Conservation (phyloP, 768 basidiomycete species). For the Roridomyces roridus region DNA sequence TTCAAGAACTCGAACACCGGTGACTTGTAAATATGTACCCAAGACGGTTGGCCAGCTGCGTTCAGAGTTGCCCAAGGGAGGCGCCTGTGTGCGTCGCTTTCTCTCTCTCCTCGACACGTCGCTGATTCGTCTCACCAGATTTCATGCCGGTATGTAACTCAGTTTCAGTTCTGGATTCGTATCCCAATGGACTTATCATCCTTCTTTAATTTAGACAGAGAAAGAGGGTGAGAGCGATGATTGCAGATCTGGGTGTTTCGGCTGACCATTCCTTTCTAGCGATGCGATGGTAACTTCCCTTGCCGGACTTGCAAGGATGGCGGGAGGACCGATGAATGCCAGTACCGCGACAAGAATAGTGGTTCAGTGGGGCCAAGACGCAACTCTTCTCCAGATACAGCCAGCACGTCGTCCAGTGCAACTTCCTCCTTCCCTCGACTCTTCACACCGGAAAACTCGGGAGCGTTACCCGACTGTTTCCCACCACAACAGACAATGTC, state of each 20-base stretch:
- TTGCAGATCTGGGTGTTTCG: not conserved
- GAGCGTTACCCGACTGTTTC: too few species aligned
- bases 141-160: slow-evolving; percentile 18
- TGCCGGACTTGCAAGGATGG: slow-evolving; percentile 18
- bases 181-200: not conserved
- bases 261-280: not conserved
- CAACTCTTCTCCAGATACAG: slow-evolving; percentile 2
- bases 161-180: not conserved
- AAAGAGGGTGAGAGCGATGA: slow-evolving; percentile 17
- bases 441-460: not conserved
- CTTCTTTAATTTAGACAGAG: slow-evolving; percentile 14
- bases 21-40: slow-evolving; percentile 19
- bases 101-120: not conserved
- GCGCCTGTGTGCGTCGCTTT: slow-evolving; percentile 17
- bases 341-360: slow-evolving; percentile 18
- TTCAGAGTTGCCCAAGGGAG: slow-evolving; percentile 24
- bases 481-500: too few species aligned
- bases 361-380: not conserved
- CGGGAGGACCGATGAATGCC: slow-evolving; percentile 14
- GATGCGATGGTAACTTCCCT: slow-evolving; percentile 19
- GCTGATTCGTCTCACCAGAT: slow-evolving; percentile 1
- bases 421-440: slow-evolving; percentile 6
- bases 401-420: slow-evolving; percentile 12
- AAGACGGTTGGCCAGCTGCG: slow-evolving; percentile 22
- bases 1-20: slow-evolving; percentile 22